Evolutionary conservation across 495 filamentous ascomycete genomes (phyloP).

Genomic region (Penicillium atrosanguineum): DNA sequence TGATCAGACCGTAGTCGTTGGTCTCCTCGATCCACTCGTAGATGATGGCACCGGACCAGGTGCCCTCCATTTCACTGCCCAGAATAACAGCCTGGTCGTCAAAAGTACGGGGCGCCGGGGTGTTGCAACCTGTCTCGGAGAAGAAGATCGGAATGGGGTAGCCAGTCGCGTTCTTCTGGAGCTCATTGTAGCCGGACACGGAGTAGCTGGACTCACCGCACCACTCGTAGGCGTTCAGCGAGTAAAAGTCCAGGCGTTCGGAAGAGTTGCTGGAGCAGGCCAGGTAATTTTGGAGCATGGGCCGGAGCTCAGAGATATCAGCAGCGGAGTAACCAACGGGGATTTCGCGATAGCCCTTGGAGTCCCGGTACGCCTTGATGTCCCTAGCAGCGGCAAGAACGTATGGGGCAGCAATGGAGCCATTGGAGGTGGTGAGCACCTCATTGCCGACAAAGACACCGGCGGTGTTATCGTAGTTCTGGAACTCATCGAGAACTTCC

Average conservation of each 20-base stretch:
- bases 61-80: conserved; percentile 63
- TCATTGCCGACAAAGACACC: conserved; percentile 89
- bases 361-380: conserved; percentile 75
- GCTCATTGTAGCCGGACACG: conserved; percentile 66
- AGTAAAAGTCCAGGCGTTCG: conserved; percentile 79
- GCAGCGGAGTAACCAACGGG: conserved; percentile 90
- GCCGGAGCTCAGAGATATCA: conserved; percentile 76
- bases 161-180: conserved; percentile 55
- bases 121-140: conserved; percentile 78
- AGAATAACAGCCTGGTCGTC: conserved; percentile 77
- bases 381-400: conserved; percentile 79
- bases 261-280: conserved; percentile 67
- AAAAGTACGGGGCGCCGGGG: conserved; percentile 64
- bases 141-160: conserved; percentile 82
- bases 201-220: conserved; percentile 64
- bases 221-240: conserved; percentile 88
- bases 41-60: conserved; percentile 81
- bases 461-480: conserved; percentile 72
- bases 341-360: conserved; percentile 76
- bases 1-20: conserved; percentile 83
- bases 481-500: conserved; percentile 75
- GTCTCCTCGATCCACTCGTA: conserved; percentile 90
- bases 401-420: conserved; percentile 70
- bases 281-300: conserved; percentile 86
- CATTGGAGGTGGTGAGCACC: conserved; percentile 56